A percentile compares a stretch with the other conserved stretches of the same genome.
These are phyloP conservation scores for Botrytis porri DNA, from an alignment of 2,329 filamentous ascomycete genomes.

Conservation along the genomic window DNA sequence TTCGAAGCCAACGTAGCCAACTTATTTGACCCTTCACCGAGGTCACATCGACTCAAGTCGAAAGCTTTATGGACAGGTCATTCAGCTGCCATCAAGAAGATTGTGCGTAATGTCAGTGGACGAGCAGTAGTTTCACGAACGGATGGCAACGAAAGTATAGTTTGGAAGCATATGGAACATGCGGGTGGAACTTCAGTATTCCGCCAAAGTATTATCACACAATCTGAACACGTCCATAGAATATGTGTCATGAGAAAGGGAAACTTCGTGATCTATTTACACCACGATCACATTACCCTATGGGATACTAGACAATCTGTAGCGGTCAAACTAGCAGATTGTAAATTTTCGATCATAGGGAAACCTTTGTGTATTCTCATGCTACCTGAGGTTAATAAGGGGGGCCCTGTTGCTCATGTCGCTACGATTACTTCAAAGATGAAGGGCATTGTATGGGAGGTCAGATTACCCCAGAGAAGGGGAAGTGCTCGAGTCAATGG, in stretches of 20 bases:
- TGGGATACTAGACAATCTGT: constrained; percentile 71
- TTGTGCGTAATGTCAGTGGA: constrained; percentile 81
- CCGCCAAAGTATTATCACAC: constrained; percentile 65
- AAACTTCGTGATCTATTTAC: constrained; percentile 76
- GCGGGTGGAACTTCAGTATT: constrained; percentile 54
- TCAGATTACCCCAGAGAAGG: constrained; percentile 55
- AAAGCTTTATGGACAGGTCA: constrained; percentile 80
- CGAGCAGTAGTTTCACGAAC: constrained; percentile 79
- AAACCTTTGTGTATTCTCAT: constrained; percentile 78
- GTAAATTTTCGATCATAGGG: constrained; percentile 58
- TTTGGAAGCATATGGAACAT: constrained; percentile 70
- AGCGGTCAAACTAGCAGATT: constrained; percentile 57
- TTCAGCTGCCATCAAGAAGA: constrained; percentile 74
- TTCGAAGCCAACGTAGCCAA: constrained; percentile 75
- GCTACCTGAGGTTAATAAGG: constrained; percentile 59
- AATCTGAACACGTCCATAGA: constrained; percentile 70
- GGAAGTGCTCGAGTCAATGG: constrained; percentile 25
- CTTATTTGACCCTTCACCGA: constrained; percentile 71
- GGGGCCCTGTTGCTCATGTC: constrained; percentile 61
- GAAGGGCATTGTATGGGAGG: constrained; percentile 77
- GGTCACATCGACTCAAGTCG: constrained; percentile 56
- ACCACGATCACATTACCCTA: constrained; percentile 65
- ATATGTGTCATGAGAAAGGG: constrained; percentile 77
- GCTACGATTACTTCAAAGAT: constrained; percentile 80
- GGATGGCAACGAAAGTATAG: constrained; percentile 70